Base-by-base conservation (phyloP, 768 basidiomycete genomes). In the Pleurotus pulmonarius region DNA sequence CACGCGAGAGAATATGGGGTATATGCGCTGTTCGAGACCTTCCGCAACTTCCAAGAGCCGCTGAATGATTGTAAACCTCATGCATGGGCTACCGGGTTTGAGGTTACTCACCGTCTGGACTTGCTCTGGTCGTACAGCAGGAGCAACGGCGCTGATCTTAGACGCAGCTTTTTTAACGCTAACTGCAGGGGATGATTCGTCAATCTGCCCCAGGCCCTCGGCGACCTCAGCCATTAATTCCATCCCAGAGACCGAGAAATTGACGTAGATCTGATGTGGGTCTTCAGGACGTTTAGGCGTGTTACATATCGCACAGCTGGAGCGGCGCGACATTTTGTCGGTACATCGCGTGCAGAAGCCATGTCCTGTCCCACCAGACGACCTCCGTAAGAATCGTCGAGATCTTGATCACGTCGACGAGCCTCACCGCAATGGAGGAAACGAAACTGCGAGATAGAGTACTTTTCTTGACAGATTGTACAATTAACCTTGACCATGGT, bases 401-500 rank as follows among this genome's bases (percentile, higher is more conserved):
- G 29, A 34, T 34, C 29, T 12, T 51, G 51, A 39, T 18, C 20
- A 53, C 24, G 24, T 20, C n/a, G 41, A 22, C n/a, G 3, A 34
- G 29, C 29, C 29, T 34, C 22, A 53, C 51, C 51, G 26, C 51
- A 53, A 53, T 24, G 20, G 41, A 53, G 51, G 39, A 53, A 53
- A 6, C 34, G 51, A 38, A 40, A 53, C 24, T 53, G 39, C 11
- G 51, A 53, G 16, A 53, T 15, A 13, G 20, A 15, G 25, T n/a
- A 41, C 11, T 41, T 53, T 25, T 53, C 51, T 18, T 41, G 51
- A 24, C 51, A 53, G 39, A 53, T 29, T 13, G 39, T n/a, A 18
- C 51, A 53, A 22, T n/a, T 53, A 3, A 53, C n/a, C 51, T 53
- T 53, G 12, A 53, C 51, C 51, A 53, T 53, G 22, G 15, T 53